Percentiles rank a stretch among this genome's conserved stretches.
Conservation (phyloP, 345 rosid genomes). For the Lagerstroemia speciosa region DNA sequence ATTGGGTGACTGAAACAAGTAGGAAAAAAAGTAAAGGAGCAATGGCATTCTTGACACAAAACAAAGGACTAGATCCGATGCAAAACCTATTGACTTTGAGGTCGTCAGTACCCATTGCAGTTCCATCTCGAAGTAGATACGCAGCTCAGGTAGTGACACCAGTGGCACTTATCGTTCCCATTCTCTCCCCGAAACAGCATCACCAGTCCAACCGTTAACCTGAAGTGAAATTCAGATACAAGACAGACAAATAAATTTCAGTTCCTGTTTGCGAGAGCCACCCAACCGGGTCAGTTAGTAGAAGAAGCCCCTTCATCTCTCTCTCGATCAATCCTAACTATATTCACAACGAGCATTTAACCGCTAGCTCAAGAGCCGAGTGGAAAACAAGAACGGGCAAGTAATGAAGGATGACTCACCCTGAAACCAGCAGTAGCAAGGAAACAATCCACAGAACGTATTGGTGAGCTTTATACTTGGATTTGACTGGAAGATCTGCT, state of each 20-base stretch:
- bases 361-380: too few species aligned
- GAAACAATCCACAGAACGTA: slow-evolving; percentile 52
- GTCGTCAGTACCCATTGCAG: slow-evolving; percentile 28
- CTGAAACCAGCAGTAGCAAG: slow-evolving; percentile 38
- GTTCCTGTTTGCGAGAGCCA: background rate
- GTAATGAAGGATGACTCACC: slow-evolving; percentile 35
- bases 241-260: background rate
- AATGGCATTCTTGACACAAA: background rate
- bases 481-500: slow-evolving; percentile 30
- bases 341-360: too few species aligned
- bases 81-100: background rate
- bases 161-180: slow-evolving; percentile 57
- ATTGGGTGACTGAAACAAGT: background rate
- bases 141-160: slow-evolving; percentile 89
- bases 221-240: slow-evolving; percentile 14
- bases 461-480: slow-evolving; percentile 70
- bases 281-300: background rate
- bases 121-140: slow-evolving; percentile 73
- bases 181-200: slow-evolving; percentile 61
- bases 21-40: background rate
- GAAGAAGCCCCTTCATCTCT: too few species aligned
- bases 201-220: slow-evolving; percentile 49
- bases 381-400: background rate
- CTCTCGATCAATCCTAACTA: too few species aligned
- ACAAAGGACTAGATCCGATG: background rate